Conservation (phyloP, 345 rosid genomes). For the Lepidium aucheri region DNA sequence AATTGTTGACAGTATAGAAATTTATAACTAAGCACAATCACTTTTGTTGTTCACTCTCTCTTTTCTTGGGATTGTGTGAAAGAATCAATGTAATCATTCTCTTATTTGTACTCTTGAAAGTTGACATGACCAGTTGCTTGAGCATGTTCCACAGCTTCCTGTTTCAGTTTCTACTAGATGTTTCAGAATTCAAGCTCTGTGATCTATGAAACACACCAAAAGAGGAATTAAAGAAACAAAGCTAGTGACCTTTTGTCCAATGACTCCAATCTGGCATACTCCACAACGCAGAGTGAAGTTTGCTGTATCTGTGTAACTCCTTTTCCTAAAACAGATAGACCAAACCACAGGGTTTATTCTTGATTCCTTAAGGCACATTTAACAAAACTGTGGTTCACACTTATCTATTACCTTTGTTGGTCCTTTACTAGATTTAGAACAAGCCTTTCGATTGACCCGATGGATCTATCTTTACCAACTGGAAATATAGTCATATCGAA, state of each 20-base stretch:
- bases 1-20: background rate
- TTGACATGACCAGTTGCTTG: constrained; percentile 92
- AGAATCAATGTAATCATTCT: background rate
- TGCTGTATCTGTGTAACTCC: constrained; percentile 72
- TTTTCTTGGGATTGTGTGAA: background rate
- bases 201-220: constrained; percentile 1
- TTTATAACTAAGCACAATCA: background rate
- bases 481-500: constrained; percentile 83
- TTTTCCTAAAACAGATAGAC: constrained; percentile 44
- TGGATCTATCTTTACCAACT: constrained; percentile 47
- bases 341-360: background rate
- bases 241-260: constrained; percentile 72
- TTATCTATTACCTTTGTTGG: constrained; percentile 56
- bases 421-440: constrained; percentile 59
- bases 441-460: constrained; percentile 49
- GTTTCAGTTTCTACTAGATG: constrained; percentile 1
- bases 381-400: background rate
- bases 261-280: constrained; percentile 83
- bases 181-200: background rate
- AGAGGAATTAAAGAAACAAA: background rate
- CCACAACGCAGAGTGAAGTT: constrained; percentile 89
- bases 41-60: background rate
- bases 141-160: constrained; percentile 95
- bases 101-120: constrained; percentile 74
- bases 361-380: background rate